These are phyloP conservation scores for Taxillus chinensis DNA, from an alignment of 164 flowering plant species.

Conservation along the genomic window DNA sequence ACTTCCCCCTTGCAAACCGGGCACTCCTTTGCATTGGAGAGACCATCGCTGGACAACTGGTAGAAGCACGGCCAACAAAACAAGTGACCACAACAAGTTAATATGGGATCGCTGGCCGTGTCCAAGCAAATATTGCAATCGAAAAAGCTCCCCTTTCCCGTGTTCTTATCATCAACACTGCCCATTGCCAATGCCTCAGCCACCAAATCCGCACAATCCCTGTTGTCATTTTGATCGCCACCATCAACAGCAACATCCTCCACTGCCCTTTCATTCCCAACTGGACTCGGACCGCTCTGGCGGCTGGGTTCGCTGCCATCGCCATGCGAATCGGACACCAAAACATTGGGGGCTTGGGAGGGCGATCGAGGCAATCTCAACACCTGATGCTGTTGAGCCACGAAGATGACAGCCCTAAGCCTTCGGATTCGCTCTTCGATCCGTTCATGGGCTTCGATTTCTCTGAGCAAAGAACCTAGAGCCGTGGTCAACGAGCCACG, in stretches of 20 bases:
- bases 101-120: constrained; percentile 47
- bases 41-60: constrained; percentile 24
- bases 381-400: constrained; percentile 33
- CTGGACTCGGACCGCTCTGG: too few species aligned
- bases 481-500: constrained; percentile 6
- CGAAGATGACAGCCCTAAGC: constrained; percentile 30
- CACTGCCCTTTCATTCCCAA: too few species aligned
- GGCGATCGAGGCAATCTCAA: constrained; percentile 14
- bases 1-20: constrained; percentile 57
- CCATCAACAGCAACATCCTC: constrained; percentile 1
- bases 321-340: constrained; percentile 1
- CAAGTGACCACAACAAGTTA: constrained; percentile 70
- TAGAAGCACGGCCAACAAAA: constrained; percentile 72
- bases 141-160: constrained; percentile 24
- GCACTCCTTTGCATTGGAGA: constrained; percentile 39
- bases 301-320: not conserved
- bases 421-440: constrained; percentile 35
- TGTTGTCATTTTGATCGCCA: constrained; percentile 13
- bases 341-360: constrained; percentile 5
- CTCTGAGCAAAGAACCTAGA: constrained; percentile 13
- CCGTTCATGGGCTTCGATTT: constrained; percentile 16
- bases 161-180: constrained; percentile 8
- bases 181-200: constrained; percentile 34
- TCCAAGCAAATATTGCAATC: constrained; percentile 59
- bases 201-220: constrained; percentile 16